Evolutionary conservation across 805 yeast species (phyloP).

Genomic region (Jamesozyma spencerorum): DNA sequence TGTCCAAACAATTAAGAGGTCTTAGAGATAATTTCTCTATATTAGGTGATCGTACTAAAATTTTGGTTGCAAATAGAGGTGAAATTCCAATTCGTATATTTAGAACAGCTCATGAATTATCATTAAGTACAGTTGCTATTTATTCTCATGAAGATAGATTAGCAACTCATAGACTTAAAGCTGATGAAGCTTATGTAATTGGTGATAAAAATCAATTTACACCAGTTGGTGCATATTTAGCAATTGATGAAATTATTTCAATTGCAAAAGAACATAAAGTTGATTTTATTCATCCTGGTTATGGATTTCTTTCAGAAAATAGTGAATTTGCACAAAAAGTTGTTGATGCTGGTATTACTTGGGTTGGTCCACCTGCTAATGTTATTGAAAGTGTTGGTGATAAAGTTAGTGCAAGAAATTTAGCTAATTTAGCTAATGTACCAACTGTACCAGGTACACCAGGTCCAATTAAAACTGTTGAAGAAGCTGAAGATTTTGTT

Average conservation of each 20-base stretch:
- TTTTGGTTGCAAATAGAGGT: constrained; percentile 77
- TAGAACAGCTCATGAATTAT: constrained; percentile 94
- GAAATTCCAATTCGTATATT: constrained; percentile 83
- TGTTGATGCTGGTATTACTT: constrained; percentile 79
- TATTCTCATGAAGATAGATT: constrained; percentile 93
- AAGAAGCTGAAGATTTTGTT: constrained; percentile 74
- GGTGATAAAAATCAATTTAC: constrained; percentile 84
- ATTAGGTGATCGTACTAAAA: constrained; percentile 40
- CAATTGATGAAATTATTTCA: constrained; percentile 85
- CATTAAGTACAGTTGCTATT: constrained; percentile 95
- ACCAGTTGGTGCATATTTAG: constrained; percentile 93
- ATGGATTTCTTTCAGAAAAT: constrained; percentile 85
- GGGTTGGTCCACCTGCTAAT: constrained; percentile 88
- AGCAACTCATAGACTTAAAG: constrained; percentile 90
- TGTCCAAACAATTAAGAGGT: constrained; percentile 19
- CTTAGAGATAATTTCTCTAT: constrained; percentile 29
- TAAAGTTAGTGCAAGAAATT: constrained; percentile 85
- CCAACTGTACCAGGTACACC: constrained; percentile 98
- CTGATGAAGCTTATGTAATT: constrained; percentile 87
- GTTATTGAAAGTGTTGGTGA: constrained; percentile 95
- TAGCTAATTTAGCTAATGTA: constrained; percentile 73
- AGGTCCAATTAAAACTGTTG: constrained; percentile 80
- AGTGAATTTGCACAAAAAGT: constrained; percentile 90
- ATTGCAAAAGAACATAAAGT: constrained; percentile 74
- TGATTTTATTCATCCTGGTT: constrained; percentile 87